Evolutionary conservation across 148 eudicot species (phyloP).

Genomic region (Pouteria glomerata): DNA sequence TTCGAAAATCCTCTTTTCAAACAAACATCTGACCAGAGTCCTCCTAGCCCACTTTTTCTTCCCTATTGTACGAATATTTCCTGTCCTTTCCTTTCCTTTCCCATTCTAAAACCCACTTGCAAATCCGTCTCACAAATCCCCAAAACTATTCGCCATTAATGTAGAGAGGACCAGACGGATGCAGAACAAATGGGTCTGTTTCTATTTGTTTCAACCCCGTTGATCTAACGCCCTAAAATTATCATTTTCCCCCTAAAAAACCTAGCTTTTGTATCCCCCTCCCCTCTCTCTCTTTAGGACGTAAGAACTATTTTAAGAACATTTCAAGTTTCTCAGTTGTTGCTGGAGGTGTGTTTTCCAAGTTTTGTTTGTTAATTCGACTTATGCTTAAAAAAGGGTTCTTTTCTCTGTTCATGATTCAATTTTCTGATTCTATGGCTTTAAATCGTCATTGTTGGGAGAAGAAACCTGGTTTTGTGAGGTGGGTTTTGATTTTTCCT

Average conservation of each 20-base stretch:
- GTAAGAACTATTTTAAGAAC: background rate
- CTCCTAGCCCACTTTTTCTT: too few species aligned
- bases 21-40: too few species aligned
- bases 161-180: too few species aligned
- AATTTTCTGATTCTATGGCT: too few species aligned
- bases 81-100: background rate
- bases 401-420: too few species aligned
- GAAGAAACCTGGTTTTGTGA: background rate
- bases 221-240: too few species aligned
- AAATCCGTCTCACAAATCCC: constrained; percentile 2
- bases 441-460: background rate
- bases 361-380: background rate
- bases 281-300: background rate
- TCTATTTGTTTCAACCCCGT: too few species aligned
- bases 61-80: too few species aligned
- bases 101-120: constrained; percentile 17
- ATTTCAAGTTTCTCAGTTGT: background rate
- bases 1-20: too few species aligned
- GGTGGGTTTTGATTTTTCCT: background rate
- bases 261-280: too few species aligned
- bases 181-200: too few species aligned
- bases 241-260: too few species aligned
- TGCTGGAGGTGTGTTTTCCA: background rate
- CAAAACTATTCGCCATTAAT: background rate
- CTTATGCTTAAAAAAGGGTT: background rate